Base-by-base conservation (phyloP, 176 grass and related monocot species). In the Triticum timopheevii region DNA sequence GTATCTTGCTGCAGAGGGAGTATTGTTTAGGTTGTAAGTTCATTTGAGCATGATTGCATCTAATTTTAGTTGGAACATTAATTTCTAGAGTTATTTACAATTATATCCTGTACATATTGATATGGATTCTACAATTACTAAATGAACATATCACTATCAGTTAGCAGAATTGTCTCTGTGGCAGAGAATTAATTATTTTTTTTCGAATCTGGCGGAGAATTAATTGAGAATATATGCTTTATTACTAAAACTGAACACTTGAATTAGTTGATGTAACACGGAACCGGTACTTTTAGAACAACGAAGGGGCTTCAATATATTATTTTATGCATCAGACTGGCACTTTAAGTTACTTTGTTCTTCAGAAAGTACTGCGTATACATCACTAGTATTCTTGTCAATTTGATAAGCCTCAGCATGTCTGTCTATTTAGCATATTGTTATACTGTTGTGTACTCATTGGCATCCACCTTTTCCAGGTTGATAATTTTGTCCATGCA, bases 401-500 rank as follows among this genome's bases (percentile, higher is more conserved):
- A 44, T 73, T 73, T 80, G 47, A 82, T 24, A 13, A 85, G 8
- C 45, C 22, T 61, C 15, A 15, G 4, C 24, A 85, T 45, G 65
- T 31, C 22, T 64, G 31, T 66, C 13, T 83, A 17, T 20, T 80
- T 80, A 80, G 17, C 68, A 61, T 35, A 82, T 79, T 65, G 34
- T 73, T 81, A 19, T 76, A 39, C 6, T 49, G 20, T 76, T 62
- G 25, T 39, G 72, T 50, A 68, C 63, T 73, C 19, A 30, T 84
- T 31, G 44, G 9, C 58, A 54, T 69, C 30, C n/a, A 42, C 81
- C 38, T 75, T 88, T 85, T 90, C 66, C 88, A 99, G 97, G 97
- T 99, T 80, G 97, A 99, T 87, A 99, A 99, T 84, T 99, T 99
- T 40, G 89, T 99, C 63, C 94, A 99, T 91, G 97, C 97, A 23